Evolutionary conservation across 2,329 filamentous ascomycete genomes (phyloP), one percentile per base, ranked within the genome.

Genomic region (Intubia oerlemansii): DNA sequence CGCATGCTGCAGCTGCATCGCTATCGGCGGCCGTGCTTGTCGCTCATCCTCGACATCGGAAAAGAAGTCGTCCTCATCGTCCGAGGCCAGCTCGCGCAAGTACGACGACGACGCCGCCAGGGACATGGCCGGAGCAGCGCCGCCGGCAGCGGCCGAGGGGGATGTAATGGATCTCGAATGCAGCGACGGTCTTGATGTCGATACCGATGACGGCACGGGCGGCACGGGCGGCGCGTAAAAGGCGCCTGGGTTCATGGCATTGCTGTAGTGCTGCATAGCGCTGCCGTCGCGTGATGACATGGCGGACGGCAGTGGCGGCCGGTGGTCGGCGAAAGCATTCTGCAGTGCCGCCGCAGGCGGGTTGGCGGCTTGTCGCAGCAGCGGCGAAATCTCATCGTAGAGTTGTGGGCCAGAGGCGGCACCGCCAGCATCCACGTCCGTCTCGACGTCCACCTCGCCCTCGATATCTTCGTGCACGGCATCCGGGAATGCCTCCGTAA

Each of bases 321-420:
- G 60, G n/a, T n/a, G n/a, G 42, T 93, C 85, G 1, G 72, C 66
- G 41, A 93, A 85, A 5, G 80, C 80, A 42, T 84, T 90, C 40
- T 92, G 81, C 48, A 95, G 88, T 0, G 74, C 77, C 2, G 70
- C 66, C 28, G 68, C 77, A n/a, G n/a, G n/a, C 21, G 75, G 73
- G 37, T 71, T 85, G 9, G 63, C 79, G 44, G 81, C 88, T 43
- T 88, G 79, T 41, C 88, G 77, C 5, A 93, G 54, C 29, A 93
- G 90, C 0, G 85, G 85, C 9, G 88, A 59, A 6, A 88, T 90
- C 47, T 92, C 81, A 42, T 93, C 84, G 48, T 95, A 93, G 1
- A 93, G 54, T 44, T 80, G 72, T 14, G 84, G 79, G 9, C 72
- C 76, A 1, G 72, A 71, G 38, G 88, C 76, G 4, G 28, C 22